phyloP scores from a whole-genome alignment of 352 stramenopile genomes.

The Globisporangium recalcitrans region DNA sequence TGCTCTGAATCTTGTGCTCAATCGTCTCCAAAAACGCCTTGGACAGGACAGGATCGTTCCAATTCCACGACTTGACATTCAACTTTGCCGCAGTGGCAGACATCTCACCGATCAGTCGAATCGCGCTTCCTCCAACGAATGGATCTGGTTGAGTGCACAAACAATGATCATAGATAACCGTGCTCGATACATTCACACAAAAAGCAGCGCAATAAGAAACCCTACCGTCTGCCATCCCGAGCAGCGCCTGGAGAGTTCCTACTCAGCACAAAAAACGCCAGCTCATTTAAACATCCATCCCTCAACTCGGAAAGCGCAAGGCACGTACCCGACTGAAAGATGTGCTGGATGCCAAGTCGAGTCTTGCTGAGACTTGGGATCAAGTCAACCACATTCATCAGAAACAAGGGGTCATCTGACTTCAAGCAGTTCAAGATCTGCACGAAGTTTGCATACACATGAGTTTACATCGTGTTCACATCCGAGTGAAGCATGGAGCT shows the following conservation, averaged over 20 bases:
- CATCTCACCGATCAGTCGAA: slow-evolving; percentile 77
- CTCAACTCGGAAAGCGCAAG: neutral
- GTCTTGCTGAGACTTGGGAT: slow-evolving; percentile 67
- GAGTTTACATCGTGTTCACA: neutral
- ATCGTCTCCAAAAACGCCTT: slow-evolving; percentile 78
- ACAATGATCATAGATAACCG: neutral
- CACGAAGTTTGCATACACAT: neutral
- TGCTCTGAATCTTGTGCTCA: slow-evolving; percentile 59
- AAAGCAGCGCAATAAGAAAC: neutral
- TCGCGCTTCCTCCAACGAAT: slow-evolving; percentile 67
- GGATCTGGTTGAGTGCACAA: slow-evolving; percentile 36
- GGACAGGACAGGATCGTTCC: slow-evolving; percentile 61
- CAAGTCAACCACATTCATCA: slow-evolving; percentile 84
- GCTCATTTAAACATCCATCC: neutral
- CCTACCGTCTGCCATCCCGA: slow-evolving; percentile 67
- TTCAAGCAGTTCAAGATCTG: slow-evolving; percentile 71
- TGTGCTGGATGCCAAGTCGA: slow-evolving; percentile 53
- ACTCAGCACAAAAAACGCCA: neutral
- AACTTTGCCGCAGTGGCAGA: slow-evolving; percentile 60
- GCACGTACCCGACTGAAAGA: slow-evolving; percentile 72
- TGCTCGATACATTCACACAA: neutral
- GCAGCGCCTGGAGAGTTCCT: slow-evolving; percentile 61
- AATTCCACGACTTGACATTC: slow-evolving; percentile 72
- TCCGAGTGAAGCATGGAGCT: neutral
- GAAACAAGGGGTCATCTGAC: slow-evolving; percentile 71